Evolutionary conservation across 805 yeast species (phyloP).

Genomic region (Wickerhamia fluorescens): DNA sequence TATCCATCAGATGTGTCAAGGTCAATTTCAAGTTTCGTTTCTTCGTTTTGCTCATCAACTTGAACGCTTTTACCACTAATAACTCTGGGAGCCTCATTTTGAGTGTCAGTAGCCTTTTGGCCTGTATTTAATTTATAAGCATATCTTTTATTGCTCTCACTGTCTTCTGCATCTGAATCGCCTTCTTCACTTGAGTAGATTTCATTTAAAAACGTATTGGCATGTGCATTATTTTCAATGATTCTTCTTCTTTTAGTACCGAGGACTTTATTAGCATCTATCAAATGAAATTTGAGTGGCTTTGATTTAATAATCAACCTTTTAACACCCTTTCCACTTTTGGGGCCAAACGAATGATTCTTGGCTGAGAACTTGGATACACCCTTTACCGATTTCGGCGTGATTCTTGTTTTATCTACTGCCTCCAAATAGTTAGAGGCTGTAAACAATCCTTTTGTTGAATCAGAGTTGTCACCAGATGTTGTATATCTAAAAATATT

Average conservation of each 20-base stretch:
- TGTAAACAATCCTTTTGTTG: slow-evolving; percentile 27
- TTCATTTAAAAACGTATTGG: slow-evolving; percentile 10
- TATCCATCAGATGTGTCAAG: slow-evolving; percentile 35
- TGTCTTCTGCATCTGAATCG: slow-evolving; percentile 19
- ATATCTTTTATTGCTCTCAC: slow-evolving; percentile 9
- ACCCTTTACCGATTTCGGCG: slow-evolving; percentile 5
- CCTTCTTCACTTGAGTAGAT: slow-evolving; percentile 13
- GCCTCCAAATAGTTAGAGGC: slow-evolving; percentile 15
- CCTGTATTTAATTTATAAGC: slow-evolving; percentile 8
- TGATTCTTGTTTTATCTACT: slow-evolving; percentile 2
- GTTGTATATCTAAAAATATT: slow-evolving; percentile 21
- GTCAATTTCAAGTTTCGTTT: background rate
- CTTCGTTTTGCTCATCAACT: slow-evolving; percentile 4
- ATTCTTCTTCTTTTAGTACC: slow-evolving; percentile 27
- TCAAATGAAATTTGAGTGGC: slow-evolving; percentile 34
- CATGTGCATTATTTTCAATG: slow-evolving; percentile 9
- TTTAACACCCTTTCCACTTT: slow-evolving; percentile 22
- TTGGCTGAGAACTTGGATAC: slow-evolving; percentile 6
- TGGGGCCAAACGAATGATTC: slow-evolving; percentile 5
- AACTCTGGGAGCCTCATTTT: slow-evolving; percentile 4
- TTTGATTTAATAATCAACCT: slow-evolving; percentile 32
- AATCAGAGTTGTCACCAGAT: slow-evolving; percentile 5
- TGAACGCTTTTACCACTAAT: slow-evolving; percentile 9
- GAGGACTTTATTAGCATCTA: slow-evolving; percentile 35
- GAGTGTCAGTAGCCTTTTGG: slow-evolving; percentile 1